phyloP scores from a whole-genome alignment of 225 moss, liverwort and hornwort genomes.

The Antitrichia curtipendula region DNA sequence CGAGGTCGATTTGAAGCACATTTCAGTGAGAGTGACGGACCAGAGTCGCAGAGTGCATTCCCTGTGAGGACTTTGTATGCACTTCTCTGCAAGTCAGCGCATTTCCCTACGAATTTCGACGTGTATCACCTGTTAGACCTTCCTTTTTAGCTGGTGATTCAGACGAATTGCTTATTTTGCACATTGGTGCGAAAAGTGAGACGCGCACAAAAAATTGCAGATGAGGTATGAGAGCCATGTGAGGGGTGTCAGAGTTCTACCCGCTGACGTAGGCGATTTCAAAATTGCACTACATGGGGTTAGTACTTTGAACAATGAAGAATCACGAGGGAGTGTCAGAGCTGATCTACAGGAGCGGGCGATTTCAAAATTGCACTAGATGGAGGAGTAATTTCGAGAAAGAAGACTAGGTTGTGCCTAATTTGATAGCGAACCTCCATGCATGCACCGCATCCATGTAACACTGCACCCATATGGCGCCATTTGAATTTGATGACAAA shows the following conservation, averaged over 20 bases:
- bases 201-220: background rate
- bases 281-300: background rate
- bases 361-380: background rate
- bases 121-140: background rate
- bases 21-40: background rate
- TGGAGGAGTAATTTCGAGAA: background rate
- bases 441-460: background rate
- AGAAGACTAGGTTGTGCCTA: background rate
- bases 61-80: background rate
- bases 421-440: background rate
- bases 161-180: background rate
- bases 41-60: background rate
- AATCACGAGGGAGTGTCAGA: background rate
- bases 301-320: background rate
- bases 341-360: background rate
- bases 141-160: background rate
- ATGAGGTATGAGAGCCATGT: background rate
- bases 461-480: background rate
- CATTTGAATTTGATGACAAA: background rate
- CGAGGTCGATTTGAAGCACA: slow-evolving; percentile 6
- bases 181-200: background rate
- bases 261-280: background rate
- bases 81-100: background rate
- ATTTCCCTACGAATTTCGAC: background rate
- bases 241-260: background rate